These are phyloP conservation scores for Yamadazyma conglobata DNA, from an alignment of 1,139 yeast genomes.

Conservation along the genomic window DNA sequence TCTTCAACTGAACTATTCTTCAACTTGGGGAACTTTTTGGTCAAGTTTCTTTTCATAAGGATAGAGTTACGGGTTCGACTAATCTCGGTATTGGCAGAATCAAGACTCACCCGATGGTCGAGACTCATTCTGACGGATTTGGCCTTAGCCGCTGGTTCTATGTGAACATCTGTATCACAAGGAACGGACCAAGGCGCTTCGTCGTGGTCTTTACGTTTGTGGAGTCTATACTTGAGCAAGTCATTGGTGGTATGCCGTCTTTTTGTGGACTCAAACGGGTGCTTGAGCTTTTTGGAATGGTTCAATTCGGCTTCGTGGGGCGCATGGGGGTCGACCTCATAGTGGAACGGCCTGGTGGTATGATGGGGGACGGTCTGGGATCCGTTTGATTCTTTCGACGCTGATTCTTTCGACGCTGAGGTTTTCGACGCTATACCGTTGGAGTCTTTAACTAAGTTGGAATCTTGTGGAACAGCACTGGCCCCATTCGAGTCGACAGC, in stretches of 20 bases:
- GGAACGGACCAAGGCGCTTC: neutral
- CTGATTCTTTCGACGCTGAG: too few species aligned
- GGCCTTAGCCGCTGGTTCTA: slow-evolving; percentile 1
- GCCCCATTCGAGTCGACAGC: too few species aligned
- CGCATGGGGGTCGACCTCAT: too few species aligned
- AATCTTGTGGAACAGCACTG: too few species aligned
- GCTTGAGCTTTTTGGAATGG: too few species aligned
- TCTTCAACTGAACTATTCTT: slow-evolving; percentile 48
- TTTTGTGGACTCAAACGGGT: slow-evolving; percentile 1
- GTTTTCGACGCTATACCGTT: too few species aligned
- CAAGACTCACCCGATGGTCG: slow-evolving; percentile 9
- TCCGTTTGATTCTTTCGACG: too few species aligned
- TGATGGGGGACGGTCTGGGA: too few species aligned
- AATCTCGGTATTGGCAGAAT: slow-evolving; percentile 29
- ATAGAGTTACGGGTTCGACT: slow-evolving; percentile 42
- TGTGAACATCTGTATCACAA: neutral
- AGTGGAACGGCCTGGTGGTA: too few species aligned
- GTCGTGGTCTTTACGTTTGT: slow-evolving; percentile 2
- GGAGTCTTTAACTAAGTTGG: too few species aligned
- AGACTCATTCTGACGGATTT: slow-evolving; percentile 7
- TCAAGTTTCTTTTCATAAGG: slow-evolving; percentile 35
- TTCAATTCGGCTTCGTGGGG: too few species aligned
- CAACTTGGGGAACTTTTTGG: slow-evolving; percentile 25
- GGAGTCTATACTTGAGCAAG: slow-evolving; percentile 10
- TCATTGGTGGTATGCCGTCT: slow-evolving; percentile 17